Percentiles rank a stretch among this genome's conserved stretches.
These are phyloP conservation scores for Geotrichum phurueaensis DNA, from an alignment of 1,139 yeast species.

Conservation along the genomic window DNA sequence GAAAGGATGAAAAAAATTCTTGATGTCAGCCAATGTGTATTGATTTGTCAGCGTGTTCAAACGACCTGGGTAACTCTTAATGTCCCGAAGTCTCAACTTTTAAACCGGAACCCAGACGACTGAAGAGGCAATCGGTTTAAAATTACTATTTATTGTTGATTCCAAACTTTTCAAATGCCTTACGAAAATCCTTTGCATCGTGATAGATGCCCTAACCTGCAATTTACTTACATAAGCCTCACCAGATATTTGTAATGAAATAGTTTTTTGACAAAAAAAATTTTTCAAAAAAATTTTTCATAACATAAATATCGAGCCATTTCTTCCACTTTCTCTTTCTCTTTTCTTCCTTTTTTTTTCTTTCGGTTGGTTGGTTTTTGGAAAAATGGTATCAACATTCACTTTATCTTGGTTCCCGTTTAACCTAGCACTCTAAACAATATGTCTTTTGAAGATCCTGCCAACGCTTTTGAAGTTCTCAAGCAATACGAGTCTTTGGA, in stretches of 20 bases:
- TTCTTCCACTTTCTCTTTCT: background rate
- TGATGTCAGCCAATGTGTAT: too few species aligned
- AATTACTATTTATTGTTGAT: background rate
- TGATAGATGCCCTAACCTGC: background rate
- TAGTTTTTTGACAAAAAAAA: background rate
- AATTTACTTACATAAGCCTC: background rate
- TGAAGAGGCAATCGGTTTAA: background rate
- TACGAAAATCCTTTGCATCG: background rate
- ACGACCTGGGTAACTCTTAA: too few species aligned
- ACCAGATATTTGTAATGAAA: background rate
- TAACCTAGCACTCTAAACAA: conserved; percentile 1
- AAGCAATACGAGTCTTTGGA: conserved; percentile 64
- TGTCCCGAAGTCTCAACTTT: background rate
- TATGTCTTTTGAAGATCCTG: conserved; percentile 39
- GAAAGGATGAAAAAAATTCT: too few species aligned
- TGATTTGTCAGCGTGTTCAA: too few species aligned
- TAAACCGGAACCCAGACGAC: background rate
- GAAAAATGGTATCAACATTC: conserved; percentile 11
- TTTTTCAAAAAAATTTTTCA: background rate
- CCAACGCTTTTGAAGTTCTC: conserved; percentile 65
- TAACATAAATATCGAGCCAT: background rate
- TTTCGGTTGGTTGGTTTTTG: conserved; percentile 18
- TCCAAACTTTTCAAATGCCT: background rate
- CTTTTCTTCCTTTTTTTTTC: conserved; percentile 7
- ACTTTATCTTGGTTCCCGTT: conserved; percentile 8